A percentile compares a stretch with the other conserved stretches of the same genome.
phyloP scores from a whole-genome alignment of 202 grass and related monocot genomes.

The Brachypodium distachyon region DNA sequence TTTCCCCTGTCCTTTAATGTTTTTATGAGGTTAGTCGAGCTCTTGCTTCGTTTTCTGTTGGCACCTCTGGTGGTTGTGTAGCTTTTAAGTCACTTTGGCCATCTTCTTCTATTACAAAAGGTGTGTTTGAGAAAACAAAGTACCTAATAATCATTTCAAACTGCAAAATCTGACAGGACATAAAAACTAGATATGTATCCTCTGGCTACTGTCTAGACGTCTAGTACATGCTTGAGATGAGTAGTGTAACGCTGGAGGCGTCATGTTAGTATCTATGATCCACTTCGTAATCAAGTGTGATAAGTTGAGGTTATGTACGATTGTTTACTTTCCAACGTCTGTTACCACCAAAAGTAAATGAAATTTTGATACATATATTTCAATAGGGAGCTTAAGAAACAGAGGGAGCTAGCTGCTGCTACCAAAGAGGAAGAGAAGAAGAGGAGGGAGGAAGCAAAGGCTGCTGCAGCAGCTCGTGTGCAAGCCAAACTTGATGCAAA shows the following conservation, averaged over 20 bases:
- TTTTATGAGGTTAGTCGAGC: neutral
- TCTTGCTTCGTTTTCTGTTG: neutral
- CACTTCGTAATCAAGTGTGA: neutral
- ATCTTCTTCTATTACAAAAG: neutral
- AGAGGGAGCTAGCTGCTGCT: conserved; percentile 62
- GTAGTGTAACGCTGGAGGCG: neutral
- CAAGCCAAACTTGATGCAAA: conserved; percentile 95
- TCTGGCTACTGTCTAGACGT: neutral
- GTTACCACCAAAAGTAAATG: neutral
- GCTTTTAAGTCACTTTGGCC: neutral
- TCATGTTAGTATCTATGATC: neutral
- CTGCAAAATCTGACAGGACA: neutral
- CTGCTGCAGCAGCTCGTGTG: conserved; percentile 59
- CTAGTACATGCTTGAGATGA: neutral
- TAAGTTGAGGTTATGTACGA: neutral
- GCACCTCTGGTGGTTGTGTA: neutral
- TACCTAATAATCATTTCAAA: neutral
- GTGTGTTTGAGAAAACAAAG: neutral
- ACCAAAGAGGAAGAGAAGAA: conserved; percentile 93
- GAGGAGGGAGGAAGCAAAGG: conserved; percentile 94
- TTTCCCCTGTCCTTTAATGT: neutral
- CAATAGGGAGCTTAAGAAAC: conserved; percentile 74
- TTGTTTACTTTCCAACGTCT: neutral
- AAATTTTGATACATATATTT: conserved; percentile 3
- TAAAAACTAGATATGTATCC: neutral